Base-by-base conservation (phyloP, 305 asterid species). In the Fraxinus baroniana region DNA sequence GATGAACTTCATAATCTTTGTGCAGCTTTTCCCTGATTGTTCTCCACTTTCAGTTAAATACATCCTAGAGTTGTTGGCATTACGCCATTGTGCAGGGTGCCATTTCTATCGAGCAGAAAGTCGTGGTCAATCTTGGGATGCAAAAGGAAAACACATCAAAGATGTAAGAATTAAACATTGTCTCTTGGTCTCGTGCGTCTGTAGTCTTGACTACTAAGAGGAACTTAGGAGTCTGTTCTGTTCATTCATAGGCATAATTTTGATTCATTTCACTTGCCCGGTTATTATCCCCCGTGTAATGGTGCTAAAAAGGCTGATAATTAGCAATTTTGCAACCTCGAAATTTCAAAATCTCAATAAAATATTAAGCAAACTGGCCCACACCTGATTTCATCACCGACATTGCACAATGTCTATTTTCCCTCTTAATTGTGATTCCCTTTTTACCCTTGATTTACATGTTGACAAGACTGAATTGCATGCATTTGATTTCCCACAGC, bases 21-120 rank as follows among this genome's bases (percentile, higher is more conserved):
- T 86, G 80, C 97, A 95, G 99, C 98, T 96, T 81, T 86, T 96
- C 85, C 98, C 99, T 3, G 97, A 94, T 39, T 94, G 98, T 86
- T 92, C 99, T 22, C 99, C 97, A 13, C 89, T 64, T 60, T 96
- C 99, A 81, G 93, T 93, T 78, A 78, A 88, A 79, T 89, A 90
- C 83, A 88, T 96, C 66, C 85, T 93, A 36, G 98, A 94, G 78
- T 86, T 94, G 90, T 80, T 94, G 89, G 62, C 86, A 17, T 77
- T 89, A 76, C 93, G 92, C 79, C 95, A 90, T 41, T 94, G 98
- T 76, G 94, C 94, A 33, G 98, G 98, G 76, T 95, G 99, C 89
- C 93, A 88, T 57, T 89, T 95, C 86, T 92, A 91, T 84, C 95
- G 99, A 60, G 97, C 97, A 4, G 99, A 95, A 90, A 64, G 91